A percentile compares a stretch with the other conserved stretches of the same genome.
Conservation (phyloP, 768 basidiomycete genomes). For the Aureoboletus auriporus region DNA sequence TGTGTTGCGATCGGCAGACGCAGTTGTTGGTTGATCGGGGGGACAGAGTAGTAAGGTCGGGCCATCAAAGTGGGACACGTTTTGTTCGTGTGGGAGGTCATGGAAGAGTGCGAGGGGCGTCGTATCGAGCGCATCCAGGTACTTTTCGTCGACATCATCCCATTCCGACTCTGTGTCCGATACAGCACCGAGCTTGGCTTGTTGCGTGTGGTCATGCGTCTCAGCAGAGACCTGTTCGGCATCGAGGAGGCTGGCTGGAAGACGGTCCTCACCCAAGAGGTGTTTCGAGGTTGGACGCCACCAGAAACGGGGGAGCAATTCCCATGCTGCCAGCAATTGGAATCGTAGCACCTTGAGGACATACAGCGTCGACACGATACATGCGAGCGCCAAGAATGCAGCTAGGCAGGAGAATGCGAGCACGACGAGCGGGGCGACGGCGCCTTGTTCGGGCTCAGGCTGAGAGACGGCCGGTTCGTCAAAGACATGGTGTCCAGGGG, state of each 20-base stretch:
- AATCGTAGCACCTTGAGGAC: conserved; percentile 16
- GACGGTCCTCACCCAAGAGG: not conserved
- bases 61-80: too few relatives aligned
- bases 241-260: not conserved
- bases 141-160: conserved; percentile 28
- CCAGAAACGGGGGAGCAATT: conserved; percentile 17
- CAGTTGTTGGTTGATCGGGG: too few relatives aligned
- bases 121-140: conserved; percentile 27
- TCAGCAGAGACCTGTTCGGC: conserved; percentile 2
- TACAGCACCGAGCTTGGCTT: conserved; percentile 8
- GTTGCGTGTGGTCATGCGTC: not conserved
- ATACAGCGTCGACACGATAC: conserved; percentile 18
- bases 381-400: conserved; percentile 22
- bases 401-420: conserved; percentile 24
- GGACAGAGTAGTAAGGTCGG: too few relatives aligned
- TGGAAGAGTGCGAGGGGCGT: conserved; percentile 17
- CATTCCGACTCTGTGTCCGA: conserved; percentile 22
- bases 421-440: conserved; percentile 10
- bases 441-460: too few relatives aligned
- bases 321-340: conserved; percentile 22
- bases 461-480: too few relatives aligned
- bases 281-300: conserved; percentile 1
- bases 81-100: conserved; percentile 17
- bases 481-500: too few relatives aligned
- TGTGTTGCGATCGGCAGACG: conserved; percentile 4